Evolutionary conservation across 169 alveolate species (phyloP).

Genomic region (Blepharisma undulans): DNA sequence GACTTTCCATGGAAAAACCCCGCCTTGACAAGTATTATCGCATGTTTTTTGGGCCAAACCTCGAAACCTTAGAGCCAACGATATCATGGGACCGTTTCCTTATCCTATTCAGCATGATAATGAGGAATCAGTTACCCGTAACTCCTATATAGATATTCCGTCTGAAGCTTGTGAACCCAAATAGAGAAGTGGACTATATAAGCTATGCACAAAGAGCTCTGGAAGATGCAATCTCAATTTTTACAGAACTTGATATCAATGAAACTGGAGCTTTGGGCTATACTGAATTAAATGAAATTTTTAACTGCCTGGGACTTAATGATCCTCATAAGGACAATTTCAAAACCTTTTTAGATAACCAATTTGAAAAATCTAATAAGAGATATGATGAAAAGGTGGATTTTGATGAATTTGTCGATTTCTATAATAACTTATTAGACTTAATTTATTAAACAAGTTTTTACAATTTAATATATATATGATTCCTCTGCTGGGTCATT

Average conservation of each 20-base stretch:
- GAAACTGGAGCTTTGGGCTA: background rate
- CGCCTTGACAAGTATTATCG: slow-evolving; percentile 16
- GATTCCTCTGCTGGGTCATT: background rate
- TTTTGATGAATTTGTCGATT: slow-evolving; percentile 37
- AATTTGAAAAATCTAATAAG: background rate
- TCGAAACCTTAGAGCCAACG: background rate
- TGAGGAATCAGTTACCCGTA: slow-evolving; percentile 38
- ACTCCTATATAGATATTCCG: slow-evolving; percentile 12
- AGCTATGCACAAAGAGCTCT: slow-evolving; percentile 11
- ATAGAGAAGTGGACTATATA: slow-evolving; percentile 9
- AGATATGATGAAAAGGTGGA: background rate
- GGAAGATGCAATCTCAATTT: slow-evolving; percentile 4
- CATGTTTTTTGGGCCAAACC: slow-evolving; percentile 1
- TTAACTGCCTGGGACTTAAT: background rate
- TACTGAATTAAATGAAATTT: background rate
- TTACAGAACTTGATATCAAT: slow-evolving; percentile 15
- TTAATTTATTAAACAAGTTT: background rate
- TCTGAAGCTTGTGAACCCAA: background rate
- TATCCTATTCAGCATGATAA: slow-evolving; percentile 5
- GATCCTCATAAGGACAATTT: background rate
- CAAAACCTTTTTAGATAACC: background rate
- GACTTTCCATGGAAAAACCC: background rate
- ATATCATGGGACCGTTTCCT: slow-evolving; percentile 32
- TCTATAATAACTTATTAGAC: slow-evolving; percentile 24
- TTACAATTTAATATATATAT: background rate